phyloP scores from a whole-genome alignment of 2,329 filamentous ascomycete species.

The Colletotrichum cuscutae region DNA sequence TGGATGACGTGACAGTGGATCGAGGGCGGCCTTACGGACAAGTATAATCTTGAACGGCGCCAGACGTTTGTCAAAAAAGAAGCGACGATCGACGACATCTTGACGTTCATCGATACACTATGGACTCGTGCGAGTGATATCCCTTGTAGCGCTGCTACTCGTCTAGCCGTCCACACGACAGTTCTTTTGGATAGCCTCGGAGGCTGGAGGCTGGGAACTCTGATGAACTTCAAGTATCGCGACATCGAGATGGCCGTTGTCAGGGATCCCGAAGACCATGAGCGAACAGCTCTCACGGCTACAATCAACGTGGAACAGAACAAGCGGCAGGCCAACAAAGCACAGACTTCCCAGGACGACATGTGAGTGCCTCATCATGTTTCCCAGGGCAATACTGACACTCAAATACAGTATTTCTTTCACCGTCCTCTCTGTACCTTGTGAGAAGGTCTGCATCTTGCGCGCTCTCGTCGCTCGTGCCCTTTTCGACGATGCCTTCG shows the following conservation, averaged over 20 bases:
- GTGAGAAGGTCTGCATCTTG: not conserved
- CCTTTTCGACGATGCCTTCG: not conserved
- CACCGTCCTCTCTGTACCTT: not conserved
- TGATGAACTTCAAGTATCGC: conserved; percentile 2
- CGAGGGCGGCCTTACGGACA: not conserved
- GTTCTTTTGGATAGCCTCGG: conserved; percentile 3
- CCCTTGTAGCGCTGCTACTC: not conserved
- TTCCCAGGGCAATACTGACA: not conserved
- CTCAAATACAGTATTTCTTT: not conserved
- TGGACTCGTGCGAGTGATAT: conserved; percentile 5
- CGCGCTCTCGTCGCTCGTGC: not conserved
- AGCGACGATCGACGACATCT: not conserved
- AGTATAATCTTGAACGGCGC: conserved; percentile 9
- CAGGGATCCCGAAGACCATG: not conserved
- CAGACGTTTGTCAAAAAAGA: conserved; percentile 6
- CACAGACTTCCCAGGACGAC: not conserved
- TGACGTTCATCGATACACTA: conserved; percentile 5
- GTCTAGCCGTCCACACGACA: not conserved
- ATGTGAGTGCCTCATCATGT: not conserved
- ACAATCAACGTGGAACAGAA: not conserved
- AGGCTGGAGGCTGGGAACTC: not conserved
- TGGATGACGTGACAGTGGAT: not conserved
- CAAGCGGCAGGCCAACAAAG: not conserved
- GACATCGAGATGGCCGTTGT: conserved; percentile 1
- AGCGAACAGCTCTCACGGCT: not conserved